Conservation (phyloP, 225 moss, liverwort and hornwort genomes). For the Asterella californica region DNA sequence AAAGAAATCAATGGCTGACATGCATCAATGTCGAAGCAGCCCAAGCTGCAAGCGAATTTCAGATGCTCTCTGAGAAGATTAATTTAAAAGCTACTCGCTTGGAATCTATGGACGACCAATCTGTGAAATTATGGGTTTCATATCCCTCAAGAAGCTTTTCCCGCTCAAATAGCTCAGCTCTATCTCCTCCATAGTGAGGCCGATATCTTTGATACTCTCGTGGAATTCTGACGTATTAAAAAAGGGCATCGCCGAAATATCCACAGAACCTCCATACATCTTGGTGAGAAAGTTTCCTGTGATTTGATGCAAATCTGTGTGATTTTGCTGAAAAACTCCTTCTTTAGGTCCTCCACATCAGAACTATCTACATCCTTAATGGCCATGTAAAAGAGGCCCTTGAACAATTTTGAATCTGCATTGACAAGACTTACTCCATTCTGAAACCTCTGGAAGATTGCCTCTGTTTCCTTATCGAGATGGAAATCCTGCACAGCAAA, state of each 20-base stretch:
- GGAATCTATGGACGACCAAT: constrained; percentile 14
- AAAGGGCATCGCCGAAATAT: constrained; percentile 57
- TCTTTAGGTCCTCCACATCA: constrained; percentile 57
- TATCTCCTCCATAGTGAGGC: constrained; percentile 28
- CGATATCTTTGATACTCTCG: constrained; percentile 52
- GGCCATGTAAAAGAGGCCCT: constrained; percentile 59
- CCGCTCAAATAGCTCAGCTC: constrained; percentile 32
- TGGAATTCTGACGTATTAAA: constrained; percentile 54
- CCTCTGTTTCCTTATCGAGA: constrained; percentile 50
- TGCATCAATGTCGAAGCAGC: constrained; percentile 27
- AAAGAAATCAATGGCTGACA: constrained; percentile 26
- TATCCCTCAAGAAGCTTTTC: constrained; percentile 37
- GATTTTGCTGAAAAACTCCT: constrained; percentile 56
- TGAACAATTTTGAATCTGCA: constrained; percentile 49
- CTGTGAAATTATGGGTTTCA: constrained; percentile 46
- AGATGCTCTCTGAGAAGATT: constrained; percentile 39
- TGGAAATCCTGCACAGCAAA: constrained; percentile 41
- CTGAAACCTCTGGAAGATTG: constrained; percentile 44
- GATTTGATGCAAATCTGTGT: constrained; percentile 35
- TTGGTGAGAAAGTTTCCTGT: constrained; percentile 51
- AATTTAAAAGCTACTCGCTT: constrained; percentile 48
- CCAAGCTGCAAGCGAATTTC: constrained; percentile 29
- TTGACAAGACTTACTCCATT: constrained; percentile 44
- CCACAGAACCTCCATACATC: constrained; percentile 58
- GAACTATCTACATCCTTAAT: constrained; percentile 61